Evolutionary conservation across 1,284 basidiomycete genomes (phyloP).

Genomic region (Abortiporus biennis): DNA sequence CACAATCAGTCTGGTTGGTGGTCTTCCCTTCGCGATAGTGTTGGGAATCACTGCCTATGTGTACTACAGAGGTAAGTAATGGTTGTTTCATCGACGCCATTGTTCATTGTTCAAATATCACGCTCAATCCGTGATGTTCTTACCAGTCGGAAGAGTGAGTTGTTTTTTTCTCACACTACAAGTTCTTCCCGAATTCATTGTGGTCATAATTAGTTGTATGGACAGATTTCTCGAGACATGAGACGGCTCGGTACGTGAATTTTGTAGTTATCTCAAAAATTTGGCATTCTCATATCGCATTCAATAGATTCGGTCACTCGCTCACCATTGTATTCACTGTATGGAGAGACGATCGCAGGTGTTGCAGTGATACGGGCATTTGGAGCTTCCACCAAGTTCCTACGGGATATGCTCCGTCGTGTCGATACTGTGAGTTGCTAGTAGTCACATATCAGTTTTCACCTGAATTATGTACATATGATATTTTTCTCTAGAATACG

Average conservation of each 20-base stretch:
- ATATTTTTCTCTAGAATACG: slow-evolving; percentile 50
- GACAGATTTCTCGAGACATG: slow-evolving; percentile 87
- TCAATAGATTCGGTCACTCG: slow-evolving; percentile 77
- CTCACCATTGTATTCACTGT: slow-evolving; percentile 89
- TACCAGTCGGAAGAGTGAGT: too few species aligned
- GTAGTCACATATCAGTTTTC: slow-evolving; percentile 1
- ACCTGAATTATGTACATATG: slow-evolving; percentile 5
- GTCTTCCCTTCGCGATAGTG: slow-evolving; percentile 64
- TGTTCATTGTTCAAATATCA: too few species aligned
- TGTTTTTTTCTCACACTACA: too few species aligned
- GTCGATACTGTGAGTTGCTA: slow-evolving; percentile 64
- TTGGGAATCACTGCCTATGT: slow-evolving; percentile 53
- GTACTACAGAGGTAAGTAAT: slow-evolving; percentile 67
- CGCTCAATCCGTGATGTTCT: too few species aligned
- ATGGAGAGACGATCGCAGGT: slow-evolving; percentile 88
- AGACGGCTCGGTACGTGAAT: slow-evolving; percentile 61
- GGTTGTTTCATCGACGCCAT: too few species aligned
- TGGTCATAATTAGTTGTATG: slow-evolving; percentile 55
- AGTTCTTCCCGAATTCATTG: too few species aligned
- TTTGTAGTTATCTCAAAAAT: neutral
- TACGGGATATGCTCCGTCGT: slow-evolving; percentile 81
- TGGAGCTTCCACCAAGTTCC: slow-evolving; percentile 80
- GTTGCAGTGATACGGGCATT: slow-evolving; percentile 76
- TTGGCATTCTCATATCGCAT: neutral
- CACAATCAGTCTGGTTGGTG: slow-evolving; percentile 81